Conservation (phyloP, 768 basidiomycete genomes). For the Boletus patriciae region DNA sequence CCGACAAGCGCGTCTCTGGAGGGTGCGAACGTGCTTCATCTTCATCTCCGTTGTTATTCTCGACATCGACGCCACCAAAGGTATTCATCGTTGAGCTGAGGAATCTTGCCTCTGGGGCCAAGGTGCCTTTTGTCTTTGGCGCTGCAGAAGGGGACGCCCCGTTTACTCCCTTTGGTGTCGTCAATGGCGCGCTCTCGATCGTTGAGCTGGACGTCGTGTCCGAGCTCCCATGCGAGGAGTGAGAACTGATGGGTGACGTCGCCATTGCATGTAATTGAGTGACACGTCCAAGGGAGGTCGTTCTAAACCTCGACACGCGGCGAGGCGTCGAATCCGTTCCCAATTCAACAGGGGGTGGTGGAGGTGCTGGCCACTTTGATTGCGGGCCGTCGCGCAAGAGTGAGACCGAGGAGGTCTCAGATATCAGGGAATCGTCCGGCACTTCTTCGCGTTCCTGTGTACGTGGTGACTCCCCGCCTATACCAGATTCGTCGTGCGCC, state of each 20-base stretch:
- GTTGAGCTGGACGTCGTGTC: conserved; percentile 37
- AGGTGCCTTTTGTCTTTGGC: conserved; percentile 10
- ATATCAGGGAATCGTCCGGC: conserved; percentile 13
- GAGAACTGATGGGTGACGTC: conserved; percentile 52
- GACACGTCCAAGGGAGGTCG: conserved; percentile 31
- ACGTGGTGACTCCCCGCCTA: conserved; percentile 1
- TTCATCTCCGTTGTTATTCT: conserved; percentile 8
- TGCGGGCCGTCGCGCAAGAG: conserved; percentile 20
- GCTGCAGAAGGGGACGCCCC: background rate
- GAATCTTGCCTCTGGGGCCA: conserved; percentile 28
- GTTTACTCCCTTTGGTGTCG: conserved; percentile 20
- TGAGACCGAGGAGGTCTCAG: conserved; percentile 17
- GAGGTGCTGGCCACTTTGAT: conserved; percentile 34
- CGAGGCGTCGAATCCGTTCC: conserved; percentile 26
- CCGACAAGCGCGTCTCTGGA: background rate
- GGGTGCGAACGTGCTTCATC: background rate
- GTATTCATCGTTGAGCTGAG: conserved; percentile 37
- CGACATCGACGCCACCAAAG: conserved; percentile 36
- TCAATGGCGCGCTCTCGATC: conserved; percentile 18
- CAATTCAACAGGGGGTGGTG: conserved; percentile 29
- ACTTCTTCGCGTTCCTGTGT: conserved; percentile 12
- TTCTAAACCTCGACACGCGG: conserved; percentile 29
- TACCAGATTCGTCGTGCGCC: background rate
- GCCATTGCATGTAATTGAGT: conserved; percentile 22
- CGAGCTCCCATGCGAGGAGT: conserved; percentile 40